Conservation (phyloP, 148 eudicot species). For the Polygonum aviculare region DNA sequence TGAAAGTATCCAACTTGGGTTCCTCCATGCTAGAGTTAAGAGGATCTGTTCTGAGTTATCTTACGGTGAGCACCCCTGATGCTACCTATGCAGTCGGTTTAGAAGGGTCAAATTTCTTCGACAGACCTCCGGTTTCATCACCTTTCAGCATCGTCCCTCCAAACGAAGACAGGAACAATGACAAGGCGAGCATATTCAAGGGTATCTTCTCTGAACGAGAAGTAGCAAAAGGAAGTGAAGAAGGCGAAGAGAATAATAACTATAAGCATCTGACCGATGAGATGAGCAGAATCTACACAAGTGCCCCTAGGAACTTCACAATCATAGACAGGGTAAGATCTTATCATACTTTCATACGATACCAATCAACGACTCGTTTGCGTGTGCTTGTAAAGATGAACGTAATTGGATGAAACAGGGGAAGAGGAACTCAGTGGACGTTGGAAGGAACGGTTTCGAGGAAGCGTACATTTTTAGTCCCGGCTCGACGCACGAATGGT, state of each 20-base stretch:
- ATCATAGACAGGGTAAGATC: conserved; percentile 63
- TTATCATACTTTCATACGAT: not conserved
- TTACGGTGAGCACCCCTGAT: conserved; percentile 81
- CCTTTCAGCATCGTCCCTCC: conserved; percentile 55
- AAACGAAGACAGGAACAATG: conserved; percentile 9
- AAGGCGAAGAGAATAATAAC: conserved; percentile 51
- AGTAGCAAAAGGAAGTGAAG: conserved; percentile 8
- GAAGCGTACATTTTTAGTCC: conserved; percentile 70
- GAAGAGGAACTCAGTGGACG: conserved; percentile 51
- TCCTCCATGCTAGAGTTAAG: conserved; percentile 28
- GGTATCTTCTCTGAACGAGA: not conserved
- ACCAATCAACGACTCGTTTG: not conserved
- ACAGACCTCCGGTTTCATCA: conserved; percentile 40
- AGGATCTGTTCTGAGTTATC: conserved; percentile 59
- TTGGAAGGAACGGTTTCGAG: conserved; percentile 54
- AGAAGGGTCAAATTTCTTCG: conserved; percentile 50
- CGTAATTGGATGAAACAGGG: conserved; percentile 34
- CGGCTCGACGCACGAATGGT: conserved; percentile 60
- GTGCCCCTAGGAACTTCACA: conserved; percentile 62
- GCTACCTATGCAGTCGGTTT: conserved; percentile 80
- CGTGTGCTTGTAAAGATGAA: not conserved
- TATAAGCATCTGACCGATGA: conserved; percentile 55
- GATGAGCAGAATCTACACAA: conserved; percentile 68
- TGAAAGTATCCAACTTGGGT: conserved; percentile 33
- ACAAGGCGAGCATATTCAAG: not conserved